These are phyloP conservation scores for Cercospora brassicicola DNA, from an alignment of 2,329 filamentous ascomycete genomes.

Conservation along the genomic window DNA sequence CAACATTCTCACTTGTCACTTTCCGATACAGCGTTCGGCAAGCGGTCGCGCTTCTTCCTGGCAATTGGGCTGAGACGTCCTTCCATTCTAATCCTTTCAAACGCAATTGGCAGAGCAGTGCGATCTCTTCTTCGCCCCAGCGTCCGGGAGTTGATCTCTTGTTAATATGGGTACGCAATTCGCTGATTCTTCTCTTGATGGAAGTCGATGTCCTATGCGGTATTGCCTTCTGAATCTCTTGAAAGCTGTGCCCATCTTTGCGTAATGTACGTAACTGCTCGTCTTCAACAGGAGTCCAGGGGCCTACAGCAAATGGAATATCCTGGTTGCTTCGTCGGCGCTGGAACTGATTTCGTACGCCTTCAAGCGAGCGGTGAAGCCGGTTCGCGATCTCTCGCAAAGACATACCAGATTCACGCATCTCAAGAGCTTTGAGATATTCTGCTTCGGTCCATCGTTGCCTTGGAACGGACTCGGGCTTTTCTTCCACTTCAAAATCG, in stretches of 20 bases:
- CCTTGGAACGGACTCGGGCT: background rate
- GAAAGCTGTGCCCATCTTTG: background rate
- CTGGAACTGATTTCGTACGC: background rate
- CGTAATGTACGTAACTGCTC: conserved; percentile 1
- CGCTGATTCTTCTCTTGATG: background rate
- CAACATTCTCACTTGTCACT: background rate
- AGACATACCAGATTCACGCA: background rate
- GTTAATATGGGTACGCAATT: background rate
- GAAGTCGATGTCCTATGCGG: background rate
- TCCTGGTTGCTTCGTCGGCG: background rate
- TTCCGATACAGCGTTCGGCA: background rate
- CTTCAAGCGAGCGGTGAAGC: background rate
- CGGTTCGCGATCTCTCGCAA: background rate
- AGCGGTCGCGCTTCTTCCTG: background rate
- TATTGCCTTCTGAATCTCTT: background rate
- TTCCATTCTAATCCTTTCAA: background rate
- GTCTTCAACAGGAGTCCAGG: background rate
- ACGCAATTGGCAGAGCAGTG: background rate
- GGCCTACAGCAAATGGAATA: background rate
- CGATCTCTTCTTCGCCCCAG: background rate
- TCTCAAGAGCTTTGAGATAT: background rate
- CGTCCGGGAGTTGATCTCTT: background rate
- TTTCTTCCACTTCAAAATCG: background rate
- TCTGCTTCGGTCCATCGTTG: background rate
- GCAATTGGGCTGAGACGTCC: background rate